A percentile compares a stretch with the other conserved stretches of the same genome.
These are phyloP conservation scores for Xanthoconium purpureum DNA, from an alignment of 768 basidiomycete species.

Conservation along the genomic window DNA sequence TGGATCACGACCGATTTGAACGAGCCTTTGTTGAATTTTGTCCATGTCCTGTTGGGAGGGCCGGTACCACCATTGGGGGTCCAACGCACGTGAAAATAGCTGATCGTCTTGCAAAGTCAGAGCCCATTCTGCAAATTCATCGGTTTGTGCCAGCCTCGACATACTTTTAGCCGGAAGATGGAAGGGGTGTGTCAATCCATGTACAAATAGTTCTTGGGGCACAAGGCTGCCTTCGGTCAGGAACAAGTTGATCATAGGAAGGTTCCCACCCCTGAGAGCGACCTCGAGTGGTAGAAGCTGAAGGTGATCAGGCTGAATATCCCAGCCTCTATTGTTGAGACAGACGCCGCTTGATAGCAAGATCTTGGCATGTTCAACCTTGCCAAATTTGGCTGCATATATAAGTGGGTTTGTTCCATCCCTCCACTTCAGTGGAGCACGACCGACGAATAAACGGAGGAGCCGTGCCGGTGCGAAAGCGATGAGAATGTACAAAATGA, in stretches of 20 bases:
- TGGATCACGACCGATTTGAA: constrained; percentile 3
- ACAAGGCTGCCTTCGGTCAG: neutral
- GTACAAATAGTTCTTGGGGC: neutral
- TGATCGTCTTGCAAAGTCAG: neutral
- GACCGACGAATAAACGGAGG: too few relatives aligned
- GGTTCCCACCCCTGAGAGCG: neutral
- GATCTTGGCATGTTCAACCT: too few relatives aligned
- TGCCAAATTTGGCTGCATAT: neutral
- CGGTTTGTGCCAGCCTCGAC: too few relatives aligned
- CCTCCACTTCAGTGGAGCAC: too few relatives aligned
- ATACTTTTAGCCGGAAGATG: too few relatives aligned
- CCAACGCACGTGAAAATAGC: neutral
- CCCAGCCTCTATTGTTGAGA: neutral
- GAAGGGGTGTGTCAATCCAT: neutral
- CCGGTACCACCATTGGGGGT: neutral
- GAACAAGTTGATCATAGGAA: neutral
- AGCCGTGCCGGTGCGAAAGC: too few relatives aligned
- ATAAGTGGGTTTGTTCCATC: too few relatives aligned
- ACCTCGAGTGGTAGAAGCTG: neutral
- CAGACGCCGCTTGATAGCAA: too few relatives aligned
- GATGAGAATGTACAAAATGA: too few relatives aligned
- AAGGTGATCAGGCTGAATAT: rapidly evolving
- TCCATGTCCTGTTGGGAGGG: neutral
- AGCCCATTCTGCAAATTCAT: constrained; percentile 15
- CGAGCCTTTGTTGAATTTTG: constrained; percentile 1